Conservation (phyloP, 139 green algal species). For the Edaphochlamys debaryana region DNA sequence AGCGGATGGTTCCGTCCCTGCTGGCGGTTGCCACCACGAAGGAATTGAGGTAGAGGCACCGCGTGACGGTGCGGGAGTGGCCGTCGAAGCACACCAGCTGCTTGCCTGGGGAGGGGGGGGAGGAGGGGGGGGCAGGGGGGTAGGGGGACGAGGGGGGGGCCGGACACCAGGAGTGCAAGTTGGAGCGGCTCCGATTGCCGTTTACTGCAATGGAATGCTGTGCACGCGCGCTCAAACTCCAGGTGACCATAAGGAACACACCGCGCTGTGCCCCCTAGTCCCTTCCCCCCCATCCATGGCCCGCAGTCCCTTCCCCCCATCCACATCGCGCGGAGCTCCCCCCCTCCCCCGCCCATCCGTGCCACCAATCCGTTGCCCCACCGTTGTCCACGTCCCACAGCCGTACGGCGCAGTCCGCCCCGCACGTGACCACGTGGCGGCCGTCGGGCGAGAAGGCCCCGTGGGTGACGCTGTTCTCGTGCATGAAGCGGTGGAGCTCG, state of each 20-base stretch:
- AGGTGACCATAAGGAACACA: too few species aligned
- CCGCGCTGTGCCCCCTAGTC: too few species aligned
- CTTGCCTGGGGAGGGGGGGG: not conserved
- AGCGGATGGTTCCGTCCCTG: constrained; percentile 23
- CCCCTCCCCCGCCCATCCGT: too few species aligned
- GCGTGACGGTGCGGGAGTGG: constrained; percentile 12
- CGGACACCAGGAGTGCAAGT: too few species aligned
- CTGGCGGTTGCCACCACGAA: constrained; percentile 12
- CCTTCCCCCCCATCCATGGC: too few species aligned
- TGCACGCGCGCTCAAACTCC: too few species aligned
- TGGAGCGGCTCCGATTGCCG: too few species aligned
- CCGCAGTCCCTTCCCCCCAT: too few species aligned
- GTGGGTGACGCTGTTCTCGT: constrained; percentile 18
- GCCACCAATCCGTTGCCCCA: too few species aligned
- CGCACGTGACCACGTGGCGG: constrained; percentile 14
- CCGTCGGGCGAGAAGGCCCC: constrained; percentile 5
- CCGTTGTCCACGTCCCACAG: constrained; percentile 24
- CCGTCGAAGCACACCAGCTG: constrained; percentile 27
- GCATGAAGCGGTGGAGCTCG: not conserved
- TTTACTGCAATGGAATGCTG: too few species aligned
- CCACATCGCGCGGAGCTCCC: too few species aligned
- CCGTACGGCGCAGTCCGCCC: constrained; percentile 8
- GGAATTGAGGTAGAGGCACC: constrained; percentile 11
- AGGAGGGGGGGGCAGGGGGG: not conserved
- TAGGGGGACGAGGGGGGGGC: too few species aligned